Evolutionary conservation across 2,329 filamentous ascomycete species (phyloP).

Genomic region (Zarea fungicola): DNA sequence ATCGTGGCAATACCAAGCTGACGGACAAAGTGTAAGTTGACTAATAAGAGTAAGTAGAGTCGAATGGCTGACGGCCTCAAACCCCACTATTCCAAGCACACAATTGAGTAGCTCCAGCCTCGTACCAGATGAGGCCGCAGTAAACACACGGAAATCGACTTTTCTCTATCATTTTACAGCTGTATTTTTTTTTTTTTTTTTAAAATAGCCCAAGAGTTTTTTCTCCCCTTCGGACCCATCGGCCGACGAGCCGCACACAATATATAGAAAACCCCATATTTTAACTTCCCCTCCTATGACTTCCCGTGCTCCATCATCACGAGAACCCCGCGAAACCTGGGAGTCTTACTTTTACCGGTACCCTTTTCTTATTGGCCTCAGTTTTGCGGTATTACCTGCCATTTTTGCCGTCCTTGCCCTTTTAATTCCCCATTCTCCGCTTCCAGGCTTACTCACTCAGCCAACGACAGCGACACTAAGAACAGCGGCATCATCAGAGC

Average conservation of each 20-base stretch:
- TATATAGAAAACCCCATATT: not conserved
- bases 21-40: no score
- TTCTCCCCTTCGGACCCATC: not conserved
- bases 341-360: not conserved
- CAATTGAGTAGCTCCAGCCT: not conserved
- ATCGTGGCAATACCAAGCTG: no score
- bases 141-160: not conserved
- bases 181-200: not conserved
- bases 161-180: no score
- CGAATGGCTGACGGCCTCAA: not conserved
- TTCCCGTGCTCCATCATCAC: not conserved
- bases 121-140: not conserved
- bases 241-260: constrained; percentile 4
- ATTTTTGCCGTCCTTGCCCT: not conserved
- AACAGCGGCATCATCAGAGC: not conserved
- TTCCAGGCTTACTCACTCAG: not conserved
- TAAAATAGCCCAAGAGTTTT: not conserved
- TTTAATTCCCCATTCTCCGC: not conserved
- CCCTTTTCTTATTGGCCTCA: constrained; percentile 3
- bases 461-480: not conserved
- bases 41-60: no score
- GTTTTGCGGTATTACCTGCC: not conserved
- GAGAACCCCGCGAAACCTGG: constrained; percentile 7
- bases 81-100: constrained; percentile 6
- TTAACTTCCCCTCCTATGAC: not conserved